Base-by-base conservation (phyloP, 768 basidiomycete genomes). In the Krasilnikovozyma curviuscula region DNA sequence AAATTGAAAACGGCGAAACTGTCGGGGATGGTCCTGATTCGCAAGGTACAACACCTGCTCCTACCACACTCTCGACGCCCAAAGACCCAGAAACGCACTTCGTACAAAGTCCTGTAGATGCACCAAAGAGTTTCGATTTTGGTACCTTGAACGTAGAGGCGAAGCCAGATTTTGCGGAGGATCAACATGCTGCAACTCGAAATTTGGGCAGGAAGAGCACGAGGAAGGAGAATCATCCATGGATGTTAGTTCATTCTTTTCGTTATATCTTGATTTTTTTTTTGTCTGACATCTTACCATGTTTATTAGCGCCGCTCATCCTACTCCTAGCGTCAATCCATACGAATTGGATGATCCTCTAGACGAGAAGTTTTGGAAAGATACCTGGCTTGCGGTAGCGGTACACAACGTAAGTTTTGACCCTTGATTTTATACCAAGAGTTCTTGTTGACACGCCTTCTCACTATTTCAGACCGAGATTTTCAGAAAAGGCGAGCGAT, bases 301-400 rank as follows among this genome's bases (percentile, higher is more conserved):
- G 8, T 29, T n/a, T 12, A 30, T 5, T 16, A 51, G 50, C 8
- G 64, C 82, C 47, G 76, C 76, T 1, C 76, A 73, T 0, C 69
- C 72, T 2, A 73, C 74, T n/a, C 85, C 85, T 5, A 66, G 70
- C 29, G 73, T 91, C 33, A 77, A 81, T 54, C 73, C 79, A 1
- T 65, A 81, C 49, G 76, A 73, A 28, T 88, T 98, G 54, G 79
- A 81, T 50, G 91, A 98, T 63, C 91, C 91, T 12, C 70, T 97
- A 32, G 73, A 69, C 55, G 84, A 89, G 50, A 66, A 63, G 38
- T 97, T 97, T 62, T 95, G 84, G 85, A 81, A 80, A 59, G 71
- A 81, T 52, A 73, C 81, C 31, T 98, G 93, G 91, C 70, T 79
- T 2, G 76, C 83, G 13, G 77, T 76, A 41, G 88, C 91, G 0